A percentile compares a stretch with the other conserved stretches of the same genome.
Conservation (phyloP, 2,329 filamentous ascomycete genomes). For the Verticillium albo-atrum region DNA sequence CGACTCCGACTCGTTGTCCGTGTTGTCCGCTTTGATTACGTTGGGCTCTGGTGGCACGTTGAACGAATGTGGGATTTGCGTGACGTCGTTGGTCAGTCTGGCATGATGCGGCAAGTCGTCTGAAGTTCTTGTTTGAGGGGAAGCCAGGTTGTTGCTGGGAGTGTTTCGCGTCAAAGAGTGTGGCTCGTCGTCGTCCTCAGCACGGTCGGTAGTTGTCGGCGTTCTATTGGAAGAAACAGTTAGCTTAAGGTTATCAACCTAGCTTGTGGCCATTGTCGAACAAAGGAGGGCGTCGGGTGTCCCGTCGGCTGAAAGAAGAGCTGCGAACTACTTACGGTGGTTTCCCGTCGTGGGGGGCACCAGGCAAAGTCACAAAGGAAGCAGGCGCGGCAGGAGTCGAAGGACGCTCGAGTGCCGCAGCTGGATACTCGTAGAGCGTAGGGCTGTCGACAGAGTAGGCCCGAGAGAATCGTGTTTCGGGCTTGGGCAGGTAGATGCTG, state of each 20-base stretch:
- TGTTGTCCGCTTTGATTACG: constrained; percentile 27
- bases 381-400: neutral
- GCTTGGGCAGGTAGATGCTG: constrained; percentile 33
- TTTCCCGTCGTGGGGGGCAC: neutral
- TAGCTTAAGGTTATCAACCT: neutral
- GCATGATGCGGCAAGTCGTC: neutral
- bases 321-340: neutral
- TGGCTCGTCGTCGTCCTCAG: constrained; percentile 11
- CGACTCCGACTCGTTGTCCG: constrained; percentile 26
- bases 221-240: constrained; percentile 6
- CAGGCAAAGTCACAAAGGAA: neutral
- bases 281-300: neutral
- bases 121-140: constrained; percentile 29
- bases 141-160: constrained; percentile 35
- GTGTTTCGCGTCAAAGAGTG: constrained; percentile 29
- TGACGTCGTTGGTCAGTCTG: neutral
- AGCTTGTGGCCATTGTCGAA: neutral
- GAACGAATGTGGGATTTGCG: constrained; percentile 4
- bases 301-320: neutral
- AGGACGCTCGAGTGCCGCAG: neutral
- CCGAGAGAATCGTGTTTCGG: constrained; percentile 51
- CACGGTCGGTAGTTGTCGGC: constrained; percentile 4
- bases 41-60: constrained; percentile 12
- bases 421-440: constrained; percentile 56
- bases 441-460: constrained; percentile 55